Evolutionary conservation across 805 yeast genomes (phyloP).

Genomic region (Priceomyces castillae): DNA sequence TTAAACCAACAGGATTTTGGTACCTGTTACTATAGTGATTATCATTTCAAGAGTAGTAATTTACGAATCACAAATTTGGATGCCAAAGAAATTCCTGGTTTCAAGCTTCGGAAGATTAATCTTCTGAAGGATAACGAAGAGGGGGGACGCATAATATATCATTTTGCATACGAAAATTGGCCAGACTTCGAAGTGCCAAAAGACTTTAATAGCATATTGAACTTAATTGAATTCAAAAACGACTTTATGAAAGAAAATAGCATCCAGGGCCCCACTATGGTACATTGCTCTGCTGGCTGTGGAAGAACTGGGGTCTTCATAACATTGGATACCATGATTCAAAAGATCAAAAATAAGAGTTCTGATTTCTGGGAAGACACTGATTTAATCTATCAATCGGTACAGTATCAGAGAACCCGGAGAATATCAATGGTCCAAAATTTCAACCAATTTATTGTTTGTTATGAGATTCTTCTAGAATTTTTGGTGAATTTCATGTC

Average conservation of each 20-base stretch:
- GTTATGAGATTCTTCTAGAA: constrained; percentile 59
- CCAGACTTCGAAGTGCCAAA: constrained; percentile 47
- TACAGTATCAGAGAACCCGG: constrained; percentile 67
- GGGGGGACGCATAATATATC: constrained; percentile 21
- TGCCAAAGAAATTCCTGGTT: constrained; percentile 12
- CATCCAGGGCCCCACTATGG: constrained; percentile 23
- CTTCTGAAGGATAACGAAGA: constrained; percentile 11
- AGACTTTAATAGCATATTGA: constrained; percentile 27
- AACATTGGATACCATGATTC: constrained; percentile 40
- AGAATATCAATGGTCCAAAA: constrained; percentile 84
- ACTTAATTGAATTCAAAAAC: constrained; percentile 33
- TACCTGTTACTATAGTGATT: constrained; percentile 20
- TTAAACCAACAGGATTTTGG: constrained; percentile 28
- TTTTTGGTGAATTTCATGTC: constrained; percentile 15
- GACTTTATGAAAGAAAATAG: constrained; percentile 15
- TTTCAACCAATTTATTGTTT: constrained; percentile 67
- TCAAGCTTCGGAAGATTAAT: constrained; percentile 14
- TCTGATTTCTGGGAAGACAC: constrained; percentile 24
- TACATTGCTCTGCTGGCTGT: constrained; percentile 61
- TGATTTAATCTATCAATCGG: constrained; percentile 62
- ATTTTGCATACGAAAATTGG: constrained; percentile 43
- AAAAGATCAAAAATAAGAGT: constrained; percentile 5
- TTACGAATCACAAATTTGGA: constrained; percentile 12
- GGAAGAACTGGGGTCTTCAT: constrained; percentile 57
- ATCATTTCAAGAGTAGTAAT: constrained; percentile 13